phyloP scores from a whole-genome alignment of 306 rosid genomes.

The Mimosa pudica region DNA sequence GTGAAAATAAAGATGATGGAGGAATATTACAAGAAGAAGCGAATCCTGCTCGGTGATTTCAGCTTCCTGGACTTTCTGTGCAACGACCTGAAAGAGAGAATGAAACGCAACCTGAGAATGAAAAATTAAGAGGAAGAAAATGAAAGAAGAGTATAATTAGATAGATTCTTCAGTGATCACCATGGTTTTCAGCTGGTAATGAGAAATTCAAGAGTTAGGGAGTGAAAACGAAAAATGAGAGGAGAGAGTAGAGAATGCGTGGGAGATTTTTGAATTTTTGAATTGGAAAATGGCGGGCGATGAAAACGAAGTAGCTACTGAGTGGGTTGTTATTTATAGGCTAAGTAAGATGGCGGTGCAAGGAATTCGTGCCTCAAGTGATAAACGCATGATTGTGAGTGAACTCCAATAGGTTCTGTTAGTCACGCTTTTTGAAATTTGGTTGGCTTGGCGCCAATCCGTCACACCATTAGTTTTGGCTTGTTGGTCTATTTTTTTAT shows the following conservation, averaged over 20 bases:
- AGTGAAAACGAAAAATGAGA: neutral
- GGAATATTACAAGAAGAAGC: conserved; percentile 76
- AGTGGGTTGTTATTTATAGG: conserved; percentile 31
- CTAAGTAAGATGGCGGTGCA: neutral
- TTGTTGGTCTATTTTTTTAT: too few relatives aligned
- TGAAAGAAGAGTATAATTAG: neutral
- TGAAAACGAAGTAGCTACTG: conserved; percentile 22
- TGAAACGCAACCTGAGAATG: neutral
- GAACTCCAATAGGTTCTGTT: neutral
- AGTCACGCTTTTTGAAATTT: neutral
- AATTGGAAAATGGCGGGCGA: conserved; percentile 49
- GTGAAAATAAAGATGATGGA: conserved; percentile 16
- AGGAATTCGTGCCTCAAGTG: neutral
- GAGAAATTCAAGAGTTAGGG: conserved; percentile 5
- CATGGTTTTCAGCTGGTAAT: conserved; percentile 4
- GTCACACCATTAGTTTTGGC: neutral
- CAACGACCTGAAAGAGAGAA: conserved; percentile 73
- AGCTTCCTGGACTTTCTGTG: conserved; percentile 64
- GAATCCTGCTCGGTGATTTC: conserved; percentile 69
- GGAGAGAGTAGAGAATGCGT: conserved; percentile 2
- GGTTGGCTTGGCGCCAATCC: conserved; percentile 19
- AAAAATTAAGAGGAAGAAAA: neutral
- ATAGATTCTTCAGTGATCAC: neutral
- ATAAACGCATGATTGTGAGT: neutral
- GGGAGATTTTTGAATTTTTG: conserved; percentile 40